These are phyloP conservation scores for Sphagnum fallax DNA, from an alignment of 228 moss, liverwort and hornwort species.

Conservation along the genomic window DNA sequence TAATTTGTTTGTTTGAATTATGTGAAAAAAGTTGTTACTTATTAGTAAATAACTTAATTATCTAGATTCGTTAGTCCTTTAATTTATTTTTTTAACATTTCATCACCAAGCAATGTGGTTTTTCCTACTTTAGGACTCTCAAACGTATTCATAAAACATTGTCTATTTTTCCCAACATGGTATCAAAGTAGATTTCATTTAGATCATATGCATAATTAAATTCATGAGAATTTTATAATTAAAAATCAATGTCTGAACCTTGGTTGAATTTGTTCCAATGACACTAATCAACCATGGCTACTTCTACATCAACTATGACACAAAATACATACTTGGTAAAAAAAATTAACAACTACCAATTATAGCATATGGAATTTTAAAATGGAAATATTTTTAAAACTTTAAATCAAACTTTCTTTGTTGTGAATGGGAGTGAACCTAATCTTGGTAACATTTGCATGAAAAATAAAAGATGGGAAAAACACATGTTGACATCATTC, in stretches of 20 bases:
- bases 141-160: no score
- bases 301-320: neutral
- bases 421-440: constrained; percentile 5
- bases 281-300: neutral
- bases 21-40: no score
- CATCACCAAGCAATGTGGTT: no score
- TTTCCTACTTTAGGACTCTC: no score
- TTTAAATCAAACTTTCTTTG: neutral
- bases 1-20: no score
- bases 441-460: neutral
- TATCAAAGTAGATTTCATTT: no score
- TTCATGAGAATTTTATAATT: neutral
- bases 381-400: neutral
- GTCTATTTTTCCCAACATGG: no score
- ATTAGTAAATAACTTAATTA: no score
- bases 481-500: neutral
- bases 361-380: neutral
- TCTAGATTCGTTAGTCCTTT: no score
- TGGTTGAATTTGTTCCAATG: neutral
- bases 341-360: constrained; percentile 4
- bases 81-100: no score
- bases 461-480: neutral
- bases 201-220: no score
- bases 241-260: neutral
- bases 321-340: neutral